Conservation (phyloP, 2,329 filamentous ascomycete genomes). For the Fusarium sp. region DNA sequence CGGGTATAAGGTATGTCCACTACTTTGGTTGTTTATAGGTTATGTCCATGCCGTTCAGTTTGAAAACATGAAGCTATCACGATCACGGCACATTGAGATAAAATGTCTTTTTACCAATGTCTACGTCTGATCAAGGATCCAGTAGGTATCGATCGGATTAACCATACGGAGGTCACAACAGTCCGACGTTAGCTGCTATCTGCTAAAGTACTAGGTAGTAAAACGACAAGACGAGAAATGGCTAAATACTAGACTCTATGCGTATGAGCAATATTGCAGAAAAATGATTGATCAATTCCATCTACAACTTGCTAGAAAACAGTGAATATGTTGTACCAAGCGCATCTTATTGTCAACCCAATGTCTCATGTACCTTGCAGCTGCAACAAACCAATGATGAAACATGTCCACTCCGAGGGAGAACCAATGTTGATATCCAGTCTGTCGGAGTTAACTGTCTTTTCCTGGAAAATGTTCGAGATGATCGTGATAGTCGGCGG, state of each 20-base stretch:
- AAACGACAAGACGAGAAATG: neutral
- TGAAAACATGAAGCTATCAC: neutral
- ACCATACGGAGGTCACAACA: neutral
- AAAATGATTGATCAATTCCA: neutral
- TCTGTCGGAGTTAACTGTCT: neutral
- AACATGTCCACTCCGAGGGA: slow-evolving; percentile 24
- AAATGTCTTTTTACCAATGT: neutral
- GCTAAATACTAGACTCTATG: neutral
- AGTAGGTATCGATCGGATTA: neutral
- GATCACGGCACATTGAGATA: neutral
- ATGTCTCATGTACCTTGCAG: slow-evolving; percentile 38
- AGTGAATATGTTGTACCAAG: neutral
- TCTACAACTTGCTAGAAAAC: neutral
- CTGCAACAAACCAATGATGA: slow-evolving; percentile 18
- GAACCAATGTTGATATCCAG: slow-evolving; percentile 8
- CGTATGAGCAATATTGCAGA: neutral
- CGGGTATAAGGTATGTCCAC: neutral
- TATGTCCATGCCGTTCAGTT: neutral
- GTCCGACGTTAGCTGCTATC: neutral
- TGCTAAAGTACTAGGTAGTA: neutral
- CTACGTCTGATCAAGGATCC: neutral
- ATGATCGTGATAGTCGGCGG: neutral
- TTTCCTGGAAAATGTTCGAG: neutral
- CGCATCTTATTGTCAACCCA: neutral
- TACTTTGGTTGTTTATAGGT: neutral